Conservation (phyloP, 176 grass and related monocot species). For the Musa beccarii region DNA sequence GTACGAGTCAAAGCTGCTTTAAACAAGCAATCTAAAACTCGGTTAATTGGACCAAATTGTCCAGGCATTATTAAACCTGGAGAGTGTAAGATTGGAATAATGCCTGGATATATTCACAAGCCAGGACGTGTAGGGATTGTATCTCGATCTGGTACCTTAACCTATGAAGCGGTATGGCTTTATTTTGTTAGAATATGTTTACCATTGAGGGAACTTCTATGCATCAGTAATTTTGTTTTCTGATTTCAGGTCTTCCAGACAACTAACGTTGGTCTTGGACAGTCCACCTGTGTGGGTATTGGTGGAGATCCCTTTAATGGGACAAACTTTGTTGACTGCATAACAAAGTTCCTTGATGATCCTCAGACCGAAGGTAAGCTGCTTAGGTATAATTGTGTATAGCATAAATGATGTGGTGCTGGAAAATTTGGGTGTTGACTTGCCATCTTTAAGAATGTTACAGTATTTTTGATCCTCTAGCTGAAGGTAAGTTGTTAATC, state of each 20-base stretch:
- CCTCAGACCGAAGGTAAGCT: conserved; percentile 96
- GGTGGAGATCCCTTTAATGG: conserved; percentile 97
- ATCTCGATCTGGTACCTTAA: conserved; percentile 99
- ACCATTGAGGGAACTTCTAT: conserved; percentile 12
- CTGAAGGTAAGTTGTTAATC: not conserved
- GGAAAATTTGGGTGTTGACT: not conserved
- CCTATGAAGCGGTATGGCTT: conserved; percentile 87
- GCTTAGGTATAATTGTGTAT: not conserved
- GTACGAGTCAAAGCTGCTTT: conserved; percentile 93
- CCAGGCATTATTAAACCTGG: conserved; percentile 98
- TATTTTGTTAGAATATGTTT: conserved; percentile 2
- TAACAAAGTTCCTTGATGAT: conserved; percentile 86
- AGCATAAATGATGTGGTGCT: not conserved
- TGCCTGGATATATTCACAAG: conserved; percentile 99
- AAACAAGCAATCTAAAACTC: conserved; percentile 85
- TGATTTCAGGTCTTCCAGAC: conserved; percentile 86
- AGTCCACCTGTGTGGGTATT: conserved; percentile 97
- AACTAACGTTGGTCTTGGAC: conserved; percentile 83
- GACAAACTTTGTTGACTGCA: conserved; percentile 95
- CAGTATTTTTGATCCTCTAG: not conserved
- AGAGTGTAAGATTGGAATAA: conserved; percentile 99
- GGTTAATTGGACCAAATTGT: conserved; percentile 94
- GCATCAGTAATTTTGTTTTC: conserved; percentile 20
- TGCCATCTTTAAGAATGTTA: not conserved
- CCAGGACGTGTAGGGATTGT: conserved; percentile 81